A percentile compares a stretch with the other conserved stretches of the same genome.
Conservation (phyloP, 208 protist genomes). For the Leishmania tropica region DNA sequence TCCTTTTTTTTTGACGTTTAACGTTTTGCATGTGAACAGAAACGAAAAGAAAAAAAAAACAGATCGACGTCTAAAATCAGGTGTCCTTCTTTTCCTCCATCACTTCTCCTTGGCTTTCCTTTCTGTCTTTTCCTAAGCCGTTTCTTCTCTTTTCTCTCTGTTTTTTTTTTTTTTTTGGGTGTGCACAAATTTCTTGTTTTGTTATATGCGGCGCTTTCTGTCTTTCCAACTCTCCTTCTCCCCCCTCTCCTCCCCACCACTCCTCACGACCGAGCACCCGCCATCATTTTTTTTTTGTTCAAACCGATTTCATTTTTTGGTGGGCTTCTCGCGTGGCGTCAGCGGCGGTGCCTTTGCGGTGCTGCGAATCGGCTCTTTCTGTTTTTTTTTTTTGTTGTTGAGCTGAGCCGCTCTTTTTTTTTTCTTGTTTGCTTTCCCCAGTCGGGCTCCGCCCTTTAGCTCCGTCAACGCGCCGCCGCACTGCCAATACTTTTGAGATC, state of each 20-base stretch:
- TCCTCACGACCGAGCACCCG: not conserved
- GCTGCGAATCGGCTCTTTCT: not conserved
- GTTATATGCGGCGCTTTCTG: not conserved
- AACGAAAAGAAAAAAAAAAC: not conserved
- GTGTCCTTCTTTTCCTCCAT: not conserved
- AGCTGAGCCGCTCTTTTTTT: not conserved
- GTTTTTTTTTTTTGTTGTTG: not conserved
- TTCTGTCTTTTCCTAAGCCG: not conserved
- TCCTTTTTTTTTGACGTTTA: not conserved
- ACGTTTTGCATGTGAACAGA: not conserved
- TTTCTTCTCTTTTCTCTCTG: not conserved
- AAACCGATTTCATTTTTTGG: too few relatives aligned
- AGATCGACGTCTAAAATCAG: too few relatives aligned
- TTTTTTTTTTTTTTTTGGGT: not conserved
- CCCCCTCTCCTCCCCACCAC: not conserved
- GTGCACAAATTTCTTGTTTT: not conserved
- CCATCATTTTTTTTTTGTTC: not conserved
- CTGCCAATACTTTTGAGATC: not conserved
- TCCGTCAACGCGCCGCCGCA: not conserved
- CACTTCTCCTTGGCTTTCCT: not conserved
- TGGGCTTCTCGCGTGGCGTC: too few relatives aligned
- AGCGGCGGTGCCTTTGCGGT: too few relatives aligned
- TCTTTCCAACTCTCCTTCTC: not conserved
- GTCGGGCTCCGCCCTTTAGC: not conserved
- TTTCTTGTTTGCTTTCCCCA: not conserved